phyloP scores from a whole-genome alignment of 805 yeast genomes.

The Hanseniaspora meyeri region DNA sequence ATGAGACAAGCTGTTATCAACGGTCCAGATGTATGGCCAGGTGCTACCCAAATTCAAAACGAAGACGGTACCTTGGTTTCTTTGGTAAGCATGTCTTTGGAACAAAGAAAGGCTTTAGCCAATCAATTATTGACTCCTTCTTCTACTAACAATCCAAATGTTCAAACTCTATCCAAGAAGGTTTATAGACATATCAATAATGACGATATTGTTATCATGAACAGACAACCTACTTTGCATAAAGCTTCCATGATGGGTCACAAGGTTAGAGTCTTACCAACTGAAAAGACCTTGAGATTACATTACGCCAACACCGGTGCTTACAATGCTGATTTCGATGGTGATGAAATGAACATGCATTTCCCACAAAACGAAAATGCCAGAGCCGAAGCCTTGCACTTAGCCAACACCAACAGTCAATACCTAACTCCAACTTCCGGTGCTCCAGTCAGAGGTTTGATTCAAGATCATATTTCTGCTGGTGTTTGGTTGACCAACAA shows the following conservation, averaged over 20 bases:
- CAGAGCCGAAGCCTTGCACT: constrained; percentile 83
- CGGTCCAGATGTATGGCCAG: constrained; percentile 98
- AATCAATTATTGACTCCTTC: constrained; percentile 86
- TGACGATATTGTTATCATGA: constrained; percentile 92
- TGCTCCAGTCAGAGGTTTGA: constrained; percentile 93
- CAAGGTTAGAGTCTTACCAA: constrained; percentile 89
- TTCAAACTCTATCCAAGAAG: constrained; percentile 67
- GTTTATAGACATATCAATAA: constrained; percentile 90
- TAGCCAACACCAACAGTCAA: constrained; percentile 96
- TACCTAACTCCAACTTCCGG: constrained; percentile 98
- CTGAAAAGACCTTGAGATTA: constrained; percentile 88
- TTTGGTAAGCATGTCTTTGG: constrained; percentile 75
- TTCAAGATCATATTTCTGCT: constrained; percentile 97
- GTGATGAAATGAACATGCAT: constrained; percentile 99
- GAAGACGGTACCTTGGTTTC: constrained; percentile 84
- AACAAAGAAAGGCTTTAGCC: constrained; percentile 90
- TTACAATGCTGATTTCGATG: constrained; percentile 96
- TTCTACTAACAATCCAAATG: constrained; percentile 31
- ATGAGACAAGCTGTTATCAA: constrained; percentile 89
- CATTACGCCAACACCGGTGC: constrained; percentile 99
- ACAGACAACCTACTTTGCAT: constrained; percentile 97
- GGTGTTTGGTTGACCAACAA: constrained; percentile 97
- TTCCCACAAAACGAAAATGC: constrained; percentile 98
- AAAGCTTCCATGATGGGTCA: constrained; percentile 99
- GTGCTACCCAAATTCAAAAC: constrained; percentile 89